Evolutionary conservation across 1,284 basidiomycete species (phyloP), one percentile per base, ranked within the genome.

Genomic region (Moesziomyces sp.): DNA sequence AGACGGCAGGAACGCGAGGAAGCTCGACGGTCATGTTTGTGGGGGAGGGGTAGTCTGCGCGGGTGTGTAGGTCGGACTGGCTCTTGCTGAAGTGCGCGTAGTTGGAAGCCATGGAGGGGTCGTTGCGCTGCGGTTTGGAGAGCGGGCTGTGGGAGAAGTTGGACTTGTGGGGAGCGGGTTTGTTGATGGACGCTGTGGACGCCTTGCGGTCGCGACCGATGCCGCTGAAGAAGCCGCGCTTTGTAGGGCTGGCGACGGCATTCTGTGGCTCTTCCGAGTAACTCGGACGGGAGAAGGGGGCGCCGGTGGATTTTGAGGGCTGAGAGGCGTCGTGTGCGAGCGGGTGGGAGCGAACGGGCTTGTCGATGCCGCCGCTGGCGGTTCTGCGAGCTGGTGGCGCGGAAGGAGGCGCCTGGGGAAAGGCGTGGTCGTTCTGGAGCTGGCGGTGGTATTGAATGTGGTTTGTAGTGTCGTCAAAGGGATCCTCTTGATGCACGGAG

Each of bases 201-300:
- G 58, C 63, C 52, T 73, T 75, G 52, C 74, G 66, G 40, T 78
- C 76, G 8, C 76, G 69, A 34, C 58, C 58, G 34, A 71, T 71
- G 34, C 67, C 71, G 35, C 76, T 63, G 50, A 80, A 79, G 66
- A 79, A 76, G 52, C 65, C 46, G n/a, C 74, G 53, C 58, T 79
- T 79, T 40, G 74, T 76, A 2, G 78, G 78, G 47, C 67, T 76
- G 10, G 76, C 69, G 3, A 74, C 50, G 24, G 54, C 46, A 34
- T 35, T 50, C 9, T 46, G 34, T 1, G 55, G 18, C 8, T 74
- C 72, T n/a, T 77, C 71, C 5, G 71, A 62, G 48, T 61, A 69
- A 59, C 69, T 70, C 13, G 61, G 65, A 16, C 53, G 60, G 6
- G 56, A 59, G 21, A 63, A 63, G 21, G 60, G 34, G 24, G 35